Conservation (phyloP, 164 flowering plant genomes). For the Dillenia suffruticosa region DNA sequence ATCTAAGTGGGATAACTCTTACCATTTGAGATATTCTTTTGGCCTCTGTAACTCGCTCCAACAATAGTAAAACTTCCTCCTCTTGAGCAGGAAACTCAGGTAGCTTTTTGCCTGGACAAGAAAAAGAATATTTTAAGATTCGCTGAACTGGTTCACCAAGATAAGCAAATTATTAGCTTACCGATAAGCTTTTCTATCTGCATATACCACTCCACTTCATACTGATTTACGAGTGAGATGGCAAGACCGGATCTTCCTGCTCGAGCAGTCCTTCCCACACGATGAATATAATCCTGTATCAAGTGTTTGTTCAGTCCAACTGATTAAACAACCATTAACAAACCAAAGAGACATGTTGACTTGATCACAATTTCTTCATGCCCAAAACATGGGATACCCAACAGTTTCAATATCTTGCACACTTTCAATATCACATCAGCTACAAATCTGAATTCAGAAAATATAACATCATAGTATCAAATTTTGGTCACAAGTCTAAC, state of each 20-base stretch:
- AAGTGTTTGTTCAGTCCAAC: not conserved
- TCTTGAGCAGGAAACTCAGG: slow-evolving; percentile 54
- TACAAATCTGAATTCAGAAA: too few species aligned
- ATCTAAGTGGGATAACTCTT: slow-evolving; percentile 6
- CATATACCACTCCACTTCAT: slow-evolving; percentile 78
- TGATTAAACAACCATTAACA: too few species aligned
- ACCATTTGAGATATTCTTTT: slow-evolving; percentile 69
- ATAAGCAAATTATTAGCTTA: slow-evolving; percentile 12
- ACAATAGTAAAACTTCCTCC: slow-evolving; percentile 62
- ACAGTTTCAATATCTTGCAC: too few species aligned
- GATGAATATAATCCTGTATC: slow-evolving; percentile 81
- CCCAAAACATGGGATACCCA: too few species aligned
- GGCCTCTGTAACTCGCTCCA: slow-evolving; percentile 75
- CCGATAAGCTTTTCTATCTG: slow-evolving; percentile 84
- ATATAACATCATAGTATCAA: too few species aligned
- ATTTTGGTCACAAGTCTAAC: slow-evolving; percentile 23
- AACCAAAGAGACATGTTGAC: too few species aligned
- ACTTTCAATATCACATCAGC: too few species aligned
- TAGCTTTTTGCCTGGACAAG: slow-evolving; percentile 61
- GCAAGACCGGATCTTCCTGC: slow-evolving; percentile 94
- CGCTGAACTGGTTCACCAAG: too few species aligned
- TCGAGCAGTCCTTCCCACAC: slow-evolving; percentile 98
- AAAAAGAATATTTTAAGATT: not conserved
- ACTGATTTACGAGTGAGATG: slow-evolving; percentile 86
- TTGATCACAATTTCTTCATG: too few species aligned